Conservation (phyloP, 2,329 filamentous ascomycete genomes). For the Phyllachora maydis region DNA sequence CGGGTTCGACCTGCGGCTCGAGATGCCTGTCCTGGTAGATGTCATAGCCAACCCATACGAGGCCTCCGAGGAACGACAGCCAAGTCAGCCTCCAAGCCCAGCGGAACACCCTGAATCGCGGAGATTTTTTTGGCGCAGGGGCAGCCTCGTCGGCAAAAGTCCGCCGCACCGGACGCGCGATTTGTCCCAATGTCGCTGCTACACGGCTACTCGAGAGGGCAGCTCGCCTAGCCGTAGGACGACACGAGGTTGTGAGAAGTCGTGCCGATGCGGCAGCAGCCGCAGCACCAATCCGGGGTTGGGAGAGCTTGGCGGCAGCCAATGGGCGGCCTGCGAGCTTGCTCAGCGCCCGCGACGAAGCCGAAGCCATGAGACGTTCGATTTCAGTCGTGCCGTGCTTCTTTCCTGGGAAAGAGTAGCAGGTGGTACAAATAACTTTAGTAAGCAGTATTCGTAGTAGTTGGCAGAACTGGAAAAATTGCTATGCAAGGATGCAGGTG, state of each 20-base stretch:
- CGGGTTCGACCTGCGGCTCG: slow-evolving; percentile 53
- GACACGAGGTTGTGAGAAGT: slow-evolving; percentile 8
- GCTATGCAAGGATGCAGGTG: too few relatives aligned
- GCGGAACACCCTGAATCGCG: slow-evolving; percentile 49
- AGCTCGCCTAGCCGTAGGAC: too few relatives aligned
- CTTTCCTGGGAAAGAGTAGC: too few relatives aligned
- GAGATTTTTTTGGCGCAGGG: slow-evolving; percentile 14
- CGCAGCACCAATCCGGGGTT: slow-evolving; percentile 5
- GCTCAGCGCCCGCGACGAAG: slow-evolving; percentile 11
- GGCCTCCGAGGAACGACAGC: slow-evolving; percentile 46
- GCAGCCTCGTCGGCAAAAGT: slow-evolving; percentile 8
- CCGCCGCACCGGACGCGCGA: slow-evolving; percentile 9
- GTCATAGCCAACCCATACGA: slow-evolving; percentile 56
- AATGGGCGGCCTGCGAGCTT: slow-evolving; percentile 10
- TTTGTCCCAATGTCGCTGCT: too few relatives aligned
- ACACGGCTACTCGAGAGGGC: too few relatives aligned
- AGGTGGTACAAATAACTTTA: too few relatives aligned
- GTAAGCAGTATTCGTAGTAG: too few relatives aligned
- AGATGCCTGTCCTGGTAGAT: slow-evolving; percentile 74
- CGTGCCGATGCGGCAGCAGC: too few relatives aligned
- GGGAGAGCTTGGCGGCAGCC: slow-evolving; percentile 7
- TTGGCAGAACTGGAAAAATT: too few relatives aligned
- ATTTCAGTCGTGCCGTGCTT: too few relatives aligned
- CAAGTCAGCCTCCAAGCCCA: slow-evolving; percentile 75
- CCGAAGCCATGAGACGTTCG: slow-evolving; percentile 15